Evolutionary conservation across 176 grass and related monocot species (phyloP).

Genomic region (Guadua angustifolia): DNA sequence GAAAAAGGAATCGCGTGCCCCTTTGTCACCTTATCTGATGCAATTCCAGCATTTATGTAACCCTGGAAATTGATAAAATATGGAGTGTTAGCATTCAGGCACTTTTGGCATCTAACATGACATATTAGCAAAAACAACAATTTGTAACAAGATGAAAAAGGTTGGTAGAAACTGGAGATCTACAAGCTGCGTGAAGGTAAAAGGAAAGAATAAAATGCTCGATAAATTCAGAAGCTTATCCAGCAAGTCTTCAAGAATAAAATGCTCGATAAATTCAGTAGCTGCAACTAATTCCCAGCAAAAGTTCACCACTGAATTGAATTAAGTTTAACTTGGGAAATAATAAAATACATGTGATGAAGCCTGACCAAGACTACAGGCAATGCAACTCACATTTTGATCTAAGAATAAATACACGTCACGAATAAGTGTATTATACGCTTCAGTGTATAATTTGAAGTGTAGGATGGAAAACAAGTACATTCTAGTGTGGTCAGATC

Average conservation of each 20-base stretch:
- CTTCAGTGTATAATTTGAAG: too few species aligned
- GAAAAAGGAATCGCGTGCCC: constrained; percentile 25
- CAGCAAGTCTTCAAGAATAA: constrained; percentile 34
- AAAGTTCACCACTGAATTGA: constrained; percentile 22
- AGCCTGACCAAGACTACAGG: background rate
- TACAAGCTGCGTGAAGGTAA: constrained; percentile 33
- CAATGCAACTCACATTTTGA: constrained; percentile 74
- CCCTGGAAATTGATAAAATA: constrained; percentile 60
- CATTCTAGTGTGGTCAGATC: too few species aligned
- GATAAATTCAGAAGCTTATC: constrained; percentile 22
- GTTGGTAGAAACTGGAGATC: constrained; percentile 22
- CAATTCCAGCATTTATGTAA: constrained; percentile 97
- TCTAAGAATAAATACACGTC: constrained; percentile 92
- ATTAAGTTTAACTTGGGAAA: constrained; percentile 29
- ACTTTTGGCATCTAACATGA: constrained; percentile 32
- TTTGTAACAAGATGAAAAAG: constrained; percentile 5
- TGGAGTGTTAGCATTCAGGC: constrained; percentile 22
- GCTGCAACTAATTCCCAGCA: constrained; percentile 24
- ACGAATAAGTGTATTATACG: constrained; percentile 69
- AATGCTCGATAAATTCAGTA: too few species aligned
- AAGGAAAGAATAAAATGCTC: constrained; percentile 25
- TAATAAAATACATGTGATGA: constrained; percentile 18
- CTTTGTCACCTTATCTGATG: constrained; percentile 51
- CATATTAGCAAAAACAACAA: constrained; percentile 31
- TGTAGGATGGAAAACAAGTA: too few species aligned